phyloP scores from a whole-genome alignment of 1,284 basidiomycete species.

The Phellinidium pouzarii region DNA sequence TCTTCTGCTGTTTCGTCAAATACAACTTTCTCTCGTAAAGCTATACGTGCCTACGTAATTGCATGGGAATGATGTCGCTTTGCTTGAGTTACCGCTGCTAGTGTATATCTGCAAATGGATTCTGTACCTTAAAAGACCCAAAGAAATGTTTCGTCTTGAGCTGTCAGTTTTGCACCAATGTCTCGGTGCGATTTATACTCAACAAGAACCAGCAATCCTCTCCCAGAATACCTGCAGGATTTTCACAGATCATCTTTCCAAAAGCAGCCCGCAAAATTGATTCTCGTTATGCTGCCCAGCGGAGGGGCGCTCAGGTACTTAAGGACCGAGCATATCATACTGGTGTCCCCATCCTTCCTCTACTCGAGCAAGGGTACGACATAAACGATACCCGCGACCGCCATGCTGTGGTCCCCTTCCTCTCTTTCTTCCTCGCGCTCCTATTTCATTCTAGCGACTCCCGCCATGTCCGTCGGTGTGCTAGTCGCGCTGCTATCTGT shows the following conservation, averaged over 20 bases:
- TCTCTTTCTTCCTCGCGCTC: constrained; percentile 4
- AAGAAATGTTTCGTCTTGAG: background rate
- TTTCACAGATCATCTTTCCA: background rate
- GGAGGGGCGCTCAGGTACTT: background rate
- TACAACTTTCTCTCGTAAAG: background rate
- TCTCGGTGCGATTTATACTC: background rate
- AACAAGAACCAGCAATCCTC: background rate
- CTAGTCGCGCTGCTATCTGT: background rate
- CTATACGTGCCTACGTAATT: background rate
- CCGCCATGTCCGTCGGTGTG: background rate
- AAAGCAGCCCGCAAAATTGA: background rate
- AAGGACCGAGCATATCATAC: background rate
- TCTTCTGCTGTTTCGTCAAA: background rate
- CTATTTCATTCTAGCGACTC: background rate
- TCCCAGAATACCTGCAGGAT: background rate
- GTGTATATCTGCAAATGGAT: background rate
- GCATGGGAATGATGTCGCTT: background rate
- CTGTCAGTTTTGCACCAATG: background rate
- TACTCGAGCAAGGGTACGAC: background rate
- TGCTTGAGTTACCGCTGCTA: background rate
- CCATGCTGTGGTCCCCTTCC: constrained; percentile 7
- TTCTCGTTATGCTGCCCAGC: background rate
- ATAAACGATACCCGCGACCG: background rate
- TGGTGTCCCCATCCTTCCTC: background rate
- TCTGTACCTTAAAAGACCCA: background rate